Conservation (phyloP, 441 rosid species). For the Corymbia calophylla region DNA sequence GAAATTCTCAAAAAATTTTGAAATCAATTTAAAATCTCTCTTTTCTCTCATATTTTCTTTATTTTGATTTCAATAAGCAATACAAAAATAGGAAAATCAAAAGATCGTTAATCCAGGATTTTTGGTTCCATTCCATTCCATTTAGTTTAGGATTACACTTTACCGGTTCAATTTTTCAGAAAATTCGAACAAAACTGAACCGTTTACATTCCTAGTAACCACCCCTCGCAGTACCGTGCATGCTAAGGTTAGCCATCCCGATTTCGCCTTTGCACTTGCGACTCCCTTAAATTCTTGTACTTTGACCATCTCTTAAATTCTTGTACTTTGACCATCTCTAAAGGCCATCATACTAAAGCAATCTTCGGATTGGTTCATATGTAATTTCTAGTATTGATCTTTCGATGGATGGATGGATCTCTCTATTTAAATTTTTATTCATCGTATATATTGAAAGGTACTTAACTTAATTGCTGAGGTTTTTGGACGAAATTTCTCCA, state of each 20-base stretch:
- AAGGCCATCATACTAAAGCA: rapidly evolving
- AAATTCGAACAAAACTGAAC: too few species aligned
- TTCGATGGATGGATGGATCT: rapidly evolving
- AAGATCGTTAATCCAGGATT: too few species aligned
- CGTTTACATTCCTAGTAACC: background rate
- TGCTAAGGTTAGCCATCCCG: rapidly evolving
- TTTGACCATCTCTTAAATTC: background rate
- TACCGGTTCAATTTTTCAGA: too few species aligned
- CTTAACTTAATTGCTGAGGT: background rate
- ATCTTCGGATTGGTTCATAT: too few species aligned
- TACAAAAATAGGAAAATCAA: too few species aligned
- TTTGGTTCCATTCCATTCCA: too few species aligned
- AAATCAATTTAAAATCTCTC: too few species aligned
- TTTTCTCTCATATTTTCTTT: too few species aligned
- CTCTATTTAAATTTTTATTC: background rate
- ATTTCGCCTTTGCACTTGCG: rapidly evolving
- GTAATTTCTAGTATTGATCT: rapidly evolving
- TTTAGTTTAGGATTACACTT: too few species aligned
- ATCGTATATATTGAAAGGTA: rapidly evolving
- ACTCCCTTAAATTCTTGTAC: background rate
- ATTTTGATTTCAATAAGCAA: too few species aligned
- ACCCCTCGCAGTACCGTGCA: background rate
- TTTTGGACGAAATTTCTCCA: rapidly evolving
- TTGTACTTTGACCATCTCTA: background rate
- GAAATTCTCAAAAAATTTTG: too few species aligned